phyloP scores from a whole-genome alignment of 2,329 filamentous ascomycete genomes.

The Diaporthe vexans region DNA sequence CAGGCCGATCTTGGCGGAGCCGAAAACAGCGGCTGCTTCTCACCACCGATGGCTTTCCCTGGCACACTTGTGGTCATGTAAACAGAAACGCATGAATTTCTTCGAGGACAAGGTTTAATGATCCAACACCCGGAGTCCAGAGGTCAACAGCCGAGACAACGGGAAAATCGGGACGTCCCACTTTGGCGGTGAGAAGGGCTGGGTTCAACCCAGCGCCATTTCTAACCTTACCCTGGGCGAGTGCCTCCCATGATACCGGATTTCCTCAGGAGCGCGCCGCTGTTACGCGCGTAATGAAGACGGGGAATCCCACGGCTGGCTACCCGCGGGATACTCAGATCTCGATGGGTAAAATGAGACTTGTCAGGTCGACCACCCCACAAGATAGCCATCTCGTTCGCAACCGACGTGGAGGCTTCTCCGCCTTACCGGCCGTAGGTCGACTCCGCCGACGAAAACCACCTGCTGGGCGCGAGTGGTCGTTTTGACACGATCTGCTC shows the following conservation, averaged over 20 bases:
- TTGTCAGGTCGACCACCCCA: background rate
- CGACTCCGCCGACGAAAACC: slow-evolving; percentile 26
- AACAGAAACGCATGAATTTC: slow-evolving; percentile 17
- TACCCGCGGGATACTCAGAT: background rate
- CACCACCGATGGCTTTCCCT: slow-evolving; percentile 4
- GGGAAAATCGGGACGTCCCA: slow-evolving; percentile 20
- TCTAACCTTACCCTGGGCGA: background rate
- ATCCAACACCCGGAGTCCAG: slow-evolving; percentile 30
- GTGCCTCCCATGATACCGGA: slow-evolving; percentile 1
- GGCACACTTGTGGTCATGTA: slow-evolving; percentile 17
- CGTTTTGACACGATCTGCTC: background rate
- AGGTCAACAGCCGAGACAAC: slow-evolving; percentile 33
- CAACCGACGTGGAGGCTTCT: slow-evolving; percentile 25
- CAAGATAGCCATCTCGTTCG: slow-evolving; percentile 1
- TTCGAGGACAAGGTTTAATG: slow-evolving; percentile 23
- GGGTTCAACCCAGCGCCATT: slow-evolving; percentile 31
- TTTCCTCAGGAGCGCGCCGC: background rate
- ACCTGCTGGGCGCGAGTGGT: slow-evolving; percentile 1
- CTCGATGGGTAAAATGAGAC: background rate
- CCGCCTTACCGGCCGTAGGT: background rate
- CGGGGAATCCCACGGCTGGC: slow-evolving; percentile 11
- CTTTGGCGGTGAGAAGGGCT: slow-evolving; percentile 39
- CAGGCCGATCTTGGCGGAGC: slow-evolving; percentile 21
- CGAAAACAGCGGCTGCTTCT: slow-evolving; percentile 4
- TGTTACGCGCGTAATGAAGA: slow-evolving; percentile 18